Evolutionary conservation across 2,329 filamentous ascomycete species (phyloP).

Genomic region (Epichloe amarillans): DNA sequence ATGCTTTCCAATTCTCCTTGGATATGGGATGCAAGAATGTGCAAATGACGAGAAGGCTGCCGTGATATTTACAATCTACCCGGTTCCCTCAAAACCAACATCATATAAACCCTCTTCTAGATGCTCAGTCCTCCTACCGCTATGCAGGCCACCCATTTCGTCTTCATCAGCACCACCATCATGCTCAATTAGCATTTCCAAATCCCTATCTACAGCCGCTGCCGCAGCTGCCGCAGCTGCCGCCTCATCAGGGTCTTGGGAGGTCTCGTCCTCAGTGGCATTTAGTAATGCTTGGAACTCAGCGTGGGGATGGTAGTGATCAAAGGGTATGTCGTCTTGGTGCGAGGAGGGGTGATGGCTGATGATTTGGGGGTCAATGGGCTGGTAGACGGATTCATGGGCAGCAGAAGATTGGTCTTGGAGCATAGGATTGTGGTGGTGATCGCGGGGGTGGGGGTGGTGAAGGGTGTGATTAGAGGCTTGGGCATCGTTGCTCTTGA

Average conservation of each 20-base stretch:
- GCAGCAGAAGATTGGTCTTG: slow-evolving; percentile 16
- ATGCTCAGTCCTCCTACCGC: slow-evolving; percentile 8
- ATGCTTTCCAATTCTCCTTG: no score
- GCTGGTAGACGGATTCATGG: slow-evolving; percentile 28
- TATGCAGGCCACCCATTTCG: slow-evolving; percentile 11
- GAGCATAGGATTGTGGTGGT: slow-evolving; percentile 22
- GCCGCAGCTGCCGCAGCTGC: slow-evolving; percentile 16
- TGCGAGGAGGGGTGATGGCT: slow-evolving; percentile 15
- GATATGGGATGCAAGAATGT: no score
- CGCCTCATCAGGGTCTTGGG: slow-evolving; percentile 5
- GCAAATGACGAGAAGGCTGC: no score
- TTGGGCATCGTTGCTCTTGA: not conserved
- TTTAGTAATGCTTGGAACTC: slow-evolving; percentile 42
- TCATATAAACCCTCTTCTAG: slow-evolving; percentile 18
- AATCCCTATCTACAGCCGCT: slow-evolving; percentile 32
- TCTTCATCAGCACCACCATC: slow-evolving; percentile 24
- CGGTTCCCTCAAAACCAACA: slow-evolving; percentile 13
- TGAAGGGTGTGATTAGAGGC: not conserved
- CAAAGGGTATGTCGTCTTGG: slow-evolving; percentile 23
- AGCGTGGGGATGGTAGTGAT: slow-evolving; percentile 28
- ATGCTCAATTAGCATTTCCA: slow-evolving; percentile 39
- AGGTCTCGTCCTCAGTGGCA: slow-evolving; percentile 28
- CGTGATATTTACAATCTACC: not conserved
- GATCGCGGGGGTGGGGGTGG: slow-evolving; percentile 10
- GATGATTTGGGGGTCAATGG: slow-evolving; percentile 48